A percentile compares a stretch with the other conserved stretches of the same genome.
Evolutionary conservation across 2,329 filamentous ascomycete species (phyloP).

Genomic region (Phyllosticta capitalensis): DNA sequence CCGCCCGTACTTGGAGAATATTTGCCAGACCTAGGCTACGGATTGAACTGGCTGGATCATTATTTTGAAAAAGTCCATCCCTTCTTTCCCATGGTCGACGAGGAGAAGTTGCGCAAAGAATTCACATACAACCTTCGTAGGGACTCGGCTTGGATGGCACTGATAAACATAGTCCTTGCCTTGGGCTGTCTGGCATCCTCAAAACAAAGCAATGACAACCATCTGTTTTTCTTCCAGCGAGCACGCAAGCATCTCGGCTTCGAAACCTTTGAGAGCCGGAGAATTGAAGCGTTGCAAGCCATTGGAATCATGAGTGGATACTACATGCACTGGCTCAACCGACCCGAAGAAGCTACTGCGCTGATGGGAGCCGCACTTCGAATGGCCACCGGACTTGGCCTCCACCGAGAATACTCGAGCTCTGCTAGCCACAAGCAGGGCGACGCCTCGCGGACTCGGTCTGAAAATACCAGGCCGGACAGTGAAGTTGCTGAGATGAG

Average conservation of each 20-base stretch:
- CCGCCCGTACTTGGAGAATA: conserved; percentile 30
- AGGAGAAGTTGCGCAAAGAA: conserved; percentile 57
- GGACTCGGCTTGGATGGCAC: conserved; percentile 60
- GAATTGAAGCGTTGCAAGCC: conserved; percentile 65
- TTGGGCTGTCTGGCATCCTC: conserved; percentile 63
- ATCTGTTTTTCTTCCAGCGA: conserved; percentile 60
- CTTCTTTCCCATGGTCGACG: conserved; percentile 65
- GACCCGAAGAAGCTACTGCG: conserved; percentile 67
- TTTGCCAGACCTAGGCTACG: conserved; percentile 51
- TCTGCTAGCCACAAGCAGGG: not conserved
- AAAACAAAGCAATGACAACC: conserved; percentile 52
- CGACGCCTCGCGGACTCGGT: not conserved
- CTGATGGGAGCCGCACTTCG: conserved; percentile 61
- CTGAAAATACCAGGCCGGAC: not conserved
- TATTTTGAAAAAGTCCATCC: conserved; percentile 67
- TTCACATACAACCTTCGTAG: conserved; percentile 53
- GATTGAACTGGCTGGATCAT: conserved; percentile 60
- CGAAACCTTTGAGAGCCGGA: conserved; percentile 59
- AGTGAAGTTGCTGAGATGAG: conserved; percentile 24
- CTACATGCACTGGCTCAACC: conserved; percentile 70
- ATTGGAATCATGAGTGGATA: conserved; percentile 63
- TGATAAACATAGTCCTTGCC: conserved; percentile 68
- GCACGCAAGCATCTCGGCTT: conserved; percentile 58
- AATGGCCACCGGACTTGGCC: conserved; percentile 64
- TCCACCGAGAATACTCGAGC: conserved; percentile 55